phyloP scores from a whole-genome alignment of 306 rosid genomes.

The Vigna reflexopilosa region DNA sequence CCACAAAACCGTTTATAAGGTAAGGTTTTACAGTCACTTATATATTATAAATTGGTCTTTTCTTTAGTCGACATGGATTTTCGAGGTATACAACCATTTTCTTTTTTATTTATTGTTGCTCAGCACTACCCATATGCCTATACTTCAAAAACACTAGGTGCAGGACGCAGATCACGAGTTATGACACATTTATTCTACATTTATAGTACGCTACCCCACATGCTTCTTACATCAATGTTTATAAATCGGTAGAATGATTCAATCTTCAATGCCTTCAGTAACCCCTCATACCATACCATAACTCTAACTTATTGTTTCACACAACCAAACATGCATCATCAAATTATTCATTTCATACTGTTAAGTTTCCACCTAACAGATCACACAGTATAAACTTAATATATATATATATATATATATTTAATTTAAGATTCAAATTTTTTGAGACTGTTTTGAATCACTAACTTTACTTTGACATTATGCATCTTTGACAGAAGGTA shows the following conservation, averaged over 20 bases:
- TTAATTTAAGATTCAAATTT: not conserved
- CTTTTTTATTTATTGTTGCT: not conserved
- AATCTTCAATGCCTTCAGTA: not conserved
- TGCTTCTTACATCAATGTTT: slow-evolving; percentile 12
- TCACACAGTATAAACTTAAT: no score
- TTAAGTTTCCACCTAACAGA: not conserved
- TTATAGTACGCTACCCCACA: not conserved
- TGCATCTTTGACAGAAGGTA: not conserved
- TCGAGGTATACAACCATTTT: no score
- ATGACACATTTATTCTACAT: slow-evolving; percentile 32
- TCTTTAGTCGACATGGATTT: no score
- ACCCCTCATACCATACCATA: slow-evolving; percentile 3
- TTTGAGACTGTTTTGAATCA: not conserved
- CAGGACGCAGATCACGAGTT: not conserved
- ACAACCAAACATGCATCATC: not conserved
- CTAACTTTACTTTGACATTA: not conserved
- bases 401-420: not conserved
- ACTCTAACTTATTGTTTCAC: slow-evolving; percentile 19
- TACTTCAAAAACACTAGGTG: not conserved
- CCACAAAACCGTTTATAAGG: no score
- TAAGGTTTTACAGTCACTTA: no score
- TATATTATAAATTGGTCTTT: no score
- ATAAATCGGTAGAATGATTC: not conserved
- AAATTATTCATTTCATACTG: not conserved
- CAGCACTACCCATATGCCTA: no score